Conservation (phyloP, 2,329 filamentous ascomycete species). For the Fusarium bulbicola region DNA sequence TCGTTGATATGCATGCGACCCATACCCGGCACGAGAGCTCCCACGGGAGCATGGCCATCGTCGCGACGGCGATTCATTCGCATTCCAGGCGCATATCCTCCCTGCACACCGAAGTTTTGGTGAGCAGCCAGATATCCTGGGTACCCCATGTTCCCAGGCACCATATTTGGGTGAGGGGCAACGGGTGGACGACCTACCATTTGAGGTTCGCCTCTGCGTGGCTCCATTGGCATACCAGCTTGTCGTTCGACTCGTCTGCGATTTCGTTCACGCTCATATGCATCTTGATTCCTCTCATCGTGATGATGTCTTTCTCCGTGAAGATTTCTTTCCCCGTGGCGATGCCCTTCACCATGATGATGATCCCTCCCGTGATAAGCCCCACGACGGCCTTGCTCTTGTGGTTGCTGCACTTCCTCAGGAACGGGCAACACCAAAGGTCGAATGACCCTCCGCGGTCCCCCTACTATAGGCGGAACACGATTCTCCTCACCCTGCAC, state of each 20-base stretch:
- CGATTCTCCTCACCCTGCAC: slow-evolving; percentile 3
- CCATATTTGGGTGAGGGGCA: not conserved
- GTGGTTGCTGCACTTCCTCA: not conserved
- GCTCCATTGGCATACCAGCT: not conserved
- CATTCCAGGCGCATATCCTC: not conserved
- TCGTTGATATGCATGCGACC: not conserved
- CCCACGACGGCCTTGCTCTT: not conserved
- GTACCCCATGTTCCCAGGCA: not conserved
- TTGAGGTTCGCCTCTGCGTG: not conserved
- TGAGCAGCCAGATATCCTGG: not conserved
- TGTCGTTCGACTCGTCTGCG: not conserved
- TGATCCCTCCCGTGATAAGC: not conserved
- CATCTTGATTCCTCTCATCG: not conserved
- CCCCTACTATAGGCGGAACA: not conserved
- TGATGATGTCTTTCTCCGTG: not conserved
- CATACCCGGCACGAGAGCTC: not conserved
- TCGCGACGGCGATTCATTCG: not conserved
- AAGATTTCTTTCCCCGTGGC: not conserved
- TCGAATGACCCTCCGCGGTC: not conserved
- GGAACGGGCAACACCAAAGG: not conserved
- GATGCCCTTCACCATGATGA: too few relatives aligned
- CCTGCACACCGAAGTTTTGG: not conserved
- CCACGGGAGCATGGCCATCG: not conserved
- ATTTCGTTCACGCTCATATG: not conserved
- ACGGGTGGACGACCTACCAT: not conserved